Percentiles rank a stretch among this genome's conserved stretches.
Conservation (phyloP, 192 early-diverging fungal genomes). For the Obelidium mucronatum region DNA sequence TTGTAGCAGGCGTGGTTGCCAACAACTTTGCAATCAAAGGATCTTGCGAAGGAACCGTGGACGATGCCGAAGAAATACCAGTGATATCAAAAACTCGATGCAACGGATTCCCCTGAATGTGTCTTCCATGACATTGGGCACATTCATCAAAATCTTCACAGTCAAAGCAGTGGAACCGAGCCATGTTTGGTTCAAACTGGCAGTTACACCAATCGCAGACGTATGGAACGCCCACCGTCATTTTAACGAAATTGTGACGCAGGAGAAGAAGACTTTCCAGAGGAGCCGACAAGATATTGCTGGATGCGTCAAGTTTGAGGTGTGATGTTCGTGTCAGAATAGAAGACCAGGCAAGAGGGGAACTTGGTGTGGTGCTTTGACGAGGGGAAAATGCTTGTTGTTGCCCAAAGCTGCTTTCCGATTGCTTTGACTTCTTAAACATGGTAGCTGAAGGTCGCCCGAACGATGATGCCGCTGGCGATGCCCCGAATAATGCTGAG, state of each 20-base stretch:
- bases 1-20: not conserved
- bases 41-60: not conserved
- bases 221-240: not conserved
- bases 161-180: conserved; percentile 13
- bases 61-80: not conserved
- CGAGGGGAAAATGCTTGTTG: not conserved
- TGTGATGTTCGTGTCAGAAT: not conserved
- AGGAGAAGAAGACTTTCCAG: too few relatives aligned
- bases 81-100: conserved; percentile 1
- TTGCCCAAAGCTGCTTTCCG: too few relatives aligned
- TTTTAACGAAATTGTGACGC: too few relatives aligned
- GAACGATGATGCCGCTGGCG: not conserved
- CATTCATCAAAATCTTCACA: conserved; percentile 28
- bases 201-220: conserved; percentile 8
- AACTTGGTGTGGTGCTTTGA: not conserved
- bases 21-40: conserved; percentile 1
- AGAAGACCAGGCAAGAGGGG: not conserved
- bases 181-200: not conserved
- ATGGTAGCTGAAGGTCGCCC: not conserved
- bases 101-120: not conserved
- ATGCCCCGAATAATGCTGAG: too few relatives aligned
- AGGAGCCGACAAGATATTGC: not conserved
- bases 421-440: too few relatives aligned
- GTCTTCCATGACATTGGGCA: not conserved
- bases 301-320: not conserved